phyloP scores from a whole-genome alignment of 805 yeast genomes.

The Candida ovalis region DNA sequence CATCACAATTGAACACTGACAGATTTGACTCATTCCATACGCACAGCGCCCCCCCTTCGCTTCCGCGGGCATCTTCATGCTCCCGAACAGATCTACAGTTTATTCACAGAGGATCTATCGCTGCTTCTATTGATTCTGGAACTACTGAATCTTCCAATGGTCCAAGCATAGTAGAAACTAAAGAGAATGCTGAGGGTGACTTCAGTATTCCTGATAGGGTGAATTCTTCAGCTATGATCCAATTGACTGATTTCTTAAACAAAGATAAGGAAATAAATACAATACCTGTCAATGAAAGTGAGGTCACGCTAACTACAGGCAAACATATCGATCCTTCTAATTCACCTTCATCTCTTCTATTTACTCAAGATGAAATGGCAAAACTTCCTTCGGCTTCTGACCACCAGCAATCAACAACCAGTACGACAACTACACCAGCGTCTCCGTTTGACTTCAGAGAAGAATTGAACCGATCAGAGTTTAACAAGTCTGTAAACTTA shows the following conservation, averaged over 20 bases:
- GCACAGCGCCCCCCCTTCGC: not conserved
- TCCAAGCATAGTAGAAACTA: constrained; percentile 18
- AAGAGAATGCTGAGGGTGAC: constrained; percentile 18
- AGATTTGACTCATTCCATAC: not conserved
- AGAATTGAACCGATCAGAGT: constrained; percentile 13
- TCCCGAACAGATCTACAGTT: not conserved
- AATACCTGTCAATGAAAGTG: constrained; percentile 10
- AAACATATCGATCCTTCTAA: not conserved
- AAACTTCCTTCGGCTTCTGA: not conserved
- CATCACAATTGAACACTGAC: not conserved
- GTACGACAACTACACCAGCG: not conserved
- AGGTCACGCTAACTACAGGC: constrained; percentile 9
- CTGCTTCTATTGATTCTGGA: constrained; percentile 13
- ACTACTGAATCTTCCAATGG: constrained; percentile 24
- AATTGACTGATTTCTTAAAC: constrained; percentile 19
- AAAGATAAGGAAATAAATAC: constrained; percentile 7
- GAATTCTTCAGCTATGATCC: constrained; percentile 17
- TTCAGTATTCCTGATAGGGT: constrained; percentile 11
- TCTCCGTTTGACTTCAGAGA: constrained; percentile 20
- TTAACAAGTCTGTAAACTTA: constrained; percentile 22
- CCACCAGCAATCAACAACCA: not conserved
- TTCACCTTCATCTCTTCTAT: not conserved
- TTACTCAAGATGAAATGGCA: not conserved
- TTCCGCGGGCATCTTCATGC: not conserved
- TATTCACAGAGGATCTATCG: constrained; percentile 13